Conservation (phyloP, 2,329 filamentous ascomycete genomes). For the Beauveria sp. region DNA sequence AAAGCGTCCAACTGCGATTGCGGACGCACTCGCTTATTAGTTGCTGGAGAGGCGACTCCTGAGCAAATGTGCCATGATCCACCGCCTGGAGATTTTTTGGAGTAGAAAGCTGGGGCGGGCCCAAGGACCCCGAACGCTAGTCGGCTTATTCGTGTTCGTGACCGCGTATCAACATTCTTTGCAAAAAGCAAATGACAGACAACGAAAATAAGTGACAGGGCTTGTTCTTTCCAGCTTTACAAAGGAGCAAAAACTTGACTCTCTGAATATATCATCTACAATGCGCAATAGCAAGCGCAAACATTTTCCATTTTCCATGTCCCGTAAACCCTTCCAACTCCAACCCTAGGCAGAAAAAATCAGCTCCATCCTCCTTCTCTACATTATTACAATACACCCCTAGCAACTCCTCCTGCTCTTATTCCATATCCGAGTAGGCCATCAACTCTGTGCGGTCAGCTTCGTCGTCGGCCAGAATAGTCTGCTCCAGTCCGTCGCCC, state of each 20-base stretch:
- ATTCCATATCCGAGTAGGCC: conserved; percentile 29
- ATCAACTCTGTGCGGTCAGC: conserved; percentile 31
- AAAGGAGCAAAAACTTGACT: background rate
- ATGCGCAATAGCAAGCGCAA: background rate
- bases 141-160: conserved; percentile 10
- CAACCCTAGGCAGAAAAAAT: background rate
- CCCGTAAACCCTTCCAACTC: conserved; percentile 1
- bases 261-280: background rate
- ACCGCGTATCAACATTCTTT: too few species aligned
- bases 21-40: background rate
- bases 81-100: conserved; percentile 19
- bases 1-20: background rate
- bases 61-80: conserved; percentile 18
- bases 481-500: conserved; percentile 23
- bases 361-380: background rate
- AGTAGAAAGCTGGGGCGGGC: background rate
- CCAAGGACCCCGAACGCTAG: conserved; percentile 1
- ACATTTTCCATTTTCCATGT: background rate
- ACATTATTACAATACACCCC: conserved; percentile 7
- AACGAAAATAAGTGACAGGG: too few species aligned
- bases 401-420: background rate
- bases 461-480: conserved; percentile 38
- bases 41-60: background rate
- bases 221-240: background rate
- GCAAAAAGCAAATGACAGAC: too few species aligned